These are phyloP conservation scores for Fonsecaea pedrosoi DNA, from an alignment of 2,329 filamentous ascomycete genomes.

Conservation along the genomic window DNA sequence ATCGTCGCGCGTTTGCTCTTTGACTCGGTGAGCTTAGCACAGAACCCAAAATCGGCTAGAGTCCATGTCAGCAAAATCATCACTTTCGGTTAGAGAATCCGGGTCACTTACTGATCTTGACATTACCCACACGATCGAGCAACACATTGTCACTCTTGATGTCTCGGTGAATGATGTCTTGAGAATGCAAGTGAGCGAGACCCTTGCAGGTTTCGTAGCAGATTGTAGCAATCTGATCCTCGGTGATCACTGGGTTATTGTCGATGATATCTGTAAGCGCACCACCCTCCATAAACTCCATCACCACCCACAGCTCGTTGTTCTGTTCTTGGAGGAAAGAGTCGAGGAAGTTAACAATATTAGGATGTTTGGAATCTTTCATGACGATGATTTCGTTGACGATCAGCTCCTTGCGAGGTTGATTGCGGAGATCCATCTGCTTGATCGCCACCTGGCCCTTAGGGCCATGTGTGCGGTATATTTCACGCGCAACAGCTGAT, in stretches of 20 bases:
- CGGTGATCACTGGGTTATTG: slow-evolving; percentile 90
- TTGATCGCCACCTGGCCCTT: slow-evolving; percentile 96
- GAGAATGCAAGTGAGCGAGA: slow-evolving; percentile 88
- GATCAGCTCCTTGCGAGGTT: slow-evolving; percentile 96
- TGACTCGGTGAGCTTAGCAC: slow-evolving; percentile 94
- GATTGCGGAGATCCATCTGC: slow-evolving; percentile 98
- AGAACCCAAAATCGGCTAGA: slow-evolving; percentile 96
- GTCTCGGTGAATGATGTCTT: slow-evolving; percentile 98
- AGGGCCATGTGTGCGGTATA: slow-evolving; percentile 78
- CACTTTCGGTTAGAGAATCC: not conserved
- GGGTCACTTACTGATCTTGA: slow-evolving; percentile 85
- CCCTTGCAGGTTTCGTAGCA: slow-evolving; percentile 97
- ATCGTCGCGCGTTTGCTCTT: slow-evolving; percentile 98
- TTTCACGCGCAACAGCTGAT: slow-evolving; percentile 78
- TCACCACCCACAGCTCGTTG: slow-evolving; percentile 97
- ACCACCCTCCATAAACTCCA: slow-evolving; percentile 99
- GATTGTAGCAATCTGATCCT: slow-evolving; percentile 97
- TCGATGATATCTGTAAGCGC: slow-evolving; percentile 98
- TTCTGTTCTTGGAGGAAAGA: slow-evolving; percentile 95
- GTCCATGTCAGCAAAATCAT: slow-evolving; percentile 32
- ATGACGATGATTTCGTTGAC: slow-evolving; percentile 99
- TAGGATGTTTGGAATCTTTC: slow-evolving; percentile 97
- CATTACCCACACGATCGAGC: slow-evolving; percentile 89
- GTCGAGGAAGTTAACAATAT: slow-evolving; percentile 99
- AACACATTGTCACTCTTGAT: slow-evolving; percentile 99